Conservation (phyloP, 176 grass and related monocot species). For the Areca catechu region DNA sequence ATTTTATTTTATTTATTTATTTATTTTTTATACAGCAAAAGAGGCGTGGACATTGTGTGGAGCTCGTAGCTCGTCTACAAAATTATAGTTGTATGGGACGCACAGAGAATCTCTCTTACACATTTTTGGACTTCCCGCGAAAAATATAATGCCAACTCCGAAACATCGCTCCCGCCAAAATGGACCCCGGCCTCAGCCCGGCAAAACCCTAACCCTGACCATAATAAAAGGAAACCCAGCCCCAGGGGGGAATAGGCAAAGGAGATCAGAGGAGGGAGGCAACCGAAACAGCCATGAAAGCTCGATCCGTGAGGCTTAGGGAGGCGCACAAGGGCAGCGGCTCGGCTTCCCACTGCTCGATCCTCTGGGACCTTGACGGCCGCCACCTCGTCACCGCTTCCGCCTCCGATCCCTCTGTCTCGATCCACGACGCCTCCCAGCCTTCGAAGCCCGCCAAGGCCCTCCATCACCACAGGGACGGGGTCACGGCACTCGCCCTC, state of each 20-base stretch:
- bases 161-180: conserved; percentile 4
- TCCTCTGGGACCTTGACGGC: conserved; percentile 47
- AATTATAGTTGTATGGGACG: too few species aligned
- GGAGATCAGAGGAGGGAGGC: neutral
- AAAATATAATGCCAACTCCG: too few species aligned
- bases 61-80: too few species aligned
- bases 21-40: too few species aligned
- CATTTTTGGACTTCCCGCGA: too few species aligned
- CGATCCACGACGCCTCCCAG: conserved; percentile 54
- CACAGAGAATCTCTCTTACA: too few species aligned
- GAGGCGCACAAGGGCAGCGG: conserved; percentile 57
- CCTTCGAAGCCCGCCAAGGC: conserved; percentile 11
- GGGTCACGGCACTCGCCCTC: conserved; percentile 73
- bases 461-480: conserved; percentile 71
- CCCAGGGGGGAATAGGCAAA: too few species aligned
- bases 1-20: too few species aligned
- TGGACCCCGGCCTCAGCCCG: neutral
- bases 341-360: conserved; percentile 48
- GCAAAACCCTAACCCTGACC: neutral
- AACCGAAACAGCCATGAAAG: conserved; percentile 39
- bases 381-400: conserved; percentile 57
- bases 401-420: conserved; percentile 39
- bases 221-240: neutral
- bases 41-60: too few species aligned
- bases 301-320: conserved; percentile 62